phyloP scores from a whole-genome alignment of 306 rosid species.

The Quillaja saponaria region DNA sequence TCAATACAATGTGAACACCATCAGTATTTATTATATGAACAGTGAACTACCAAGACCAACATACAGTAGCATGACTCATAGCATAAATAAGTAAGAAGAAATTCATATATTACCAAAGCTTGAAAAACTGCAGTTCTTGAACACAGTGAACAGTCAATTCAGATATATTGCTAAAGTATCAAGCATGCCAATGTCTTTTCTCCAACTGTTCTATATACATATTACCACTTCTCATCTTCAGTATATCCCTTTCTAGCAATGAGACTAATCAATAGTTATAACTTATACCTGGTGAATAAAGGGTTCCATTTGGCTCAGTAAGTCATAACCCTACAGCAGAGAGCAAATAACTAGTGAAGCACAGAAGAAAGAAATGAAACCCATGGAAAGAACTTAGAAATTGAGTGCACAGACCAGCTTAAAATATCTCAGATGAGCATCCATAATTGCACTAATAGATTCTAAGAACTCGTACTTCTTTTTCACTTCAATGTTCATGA shows the following conservation, averaged over 20 bases:
- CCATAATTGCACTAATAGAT: slow-evolving; percentile 97
- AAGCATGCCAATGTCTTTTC: slow-evolving; percentile 14
- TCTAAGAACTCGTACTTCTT: slow-evolving; percentile 95
- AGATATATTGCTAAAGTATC: background rate
- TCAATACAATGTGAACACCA: no score
- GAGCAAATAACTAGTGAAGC: slow-evolving; percentile 34
- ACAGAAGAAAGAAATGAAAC: slow-evolving; percentile 20
- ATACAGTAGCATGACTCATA: no score
- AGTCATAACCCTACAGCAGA: slow-evolving; percentile 75
- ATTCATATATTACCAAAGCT: no score
- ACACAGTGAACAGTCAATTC: background rate
- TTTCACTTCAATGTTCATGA: slow-evolving; percentile 87
- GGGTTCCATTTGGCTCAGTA: slow-evolving; percentile 91
- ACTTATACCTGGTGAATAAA: slow-evolving; percentile 89
- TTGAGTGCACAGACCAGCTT: slow-evolving; percentile 72
- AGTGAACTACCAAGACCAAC: no score
- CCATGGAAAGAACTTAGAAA: slow-evolving; percentile 27
- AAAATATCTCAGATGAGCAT: slow-evolving; percentile 93
- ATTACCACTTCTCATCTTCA: slow-evolving; percentile 15
- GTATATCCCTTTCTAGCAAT: background rate
- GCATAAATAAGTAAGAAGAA: no score
- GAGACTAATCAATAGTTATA: no score
- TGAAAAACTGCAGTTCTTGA: no score
- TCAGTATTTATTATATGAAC: no score
- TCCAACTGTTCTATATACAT: slow-evolving; percentile 1